These are phyloP conservation scores for Annulohypoxylon maeteangense DNA, from an alignment of 495 filamentous ascomycete species.

Conservation along the genomic window DNA sequence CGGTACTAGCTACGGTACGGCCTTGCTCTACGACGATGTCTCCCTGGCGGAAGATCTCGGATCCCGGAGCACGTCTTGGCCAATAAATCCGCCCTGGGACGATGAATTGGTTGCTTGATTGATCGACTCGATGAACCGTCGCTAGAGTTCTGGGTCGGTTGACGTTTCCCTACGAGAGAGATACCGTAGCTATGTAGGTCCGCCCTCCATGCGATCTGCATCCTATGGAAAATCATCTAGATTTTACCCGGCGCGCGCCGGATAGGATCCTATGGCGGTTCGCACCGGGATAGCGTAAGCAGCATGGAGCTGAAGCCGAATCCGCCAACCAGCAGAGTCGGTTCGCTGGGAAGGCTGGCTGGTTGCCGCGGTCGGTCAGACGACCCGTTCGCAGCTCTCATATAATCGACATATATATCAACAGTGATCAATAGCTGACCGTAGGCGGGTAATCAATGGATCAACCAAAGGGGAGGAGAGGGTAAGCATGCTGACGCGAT, in stretches of 20 bases:
- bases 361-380: constrained; percentile 36
- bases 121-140: constrained; percentile 38
- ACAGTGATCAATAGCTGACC: constrained; percentile 22
- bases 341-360: constrained; percentile 37
- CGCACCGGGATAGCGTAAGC: constrained; percentile 4
- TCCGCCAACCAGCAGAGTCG: constrained; percentile 31
- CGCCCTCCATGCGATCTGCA: constrained; percentile 37
- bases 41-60: constrained; percentile 43
- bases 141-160: constrained; percentile 15
- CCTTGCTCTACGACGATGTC: constrained; percentile 25
- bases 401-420: too few relatives aligned
- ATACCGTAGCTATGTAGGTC: constrained; percentile 1
- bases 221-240: constrained; percentile 42
- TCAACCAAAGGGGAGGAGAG: constrained; percentile 23
- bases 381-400: constrained; percentile 18
- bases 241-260: constrained; percentile 30
- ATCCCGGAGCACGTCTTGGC: constrained; percentile 39
- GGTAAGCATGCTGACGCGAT: constrained; percentile 36
- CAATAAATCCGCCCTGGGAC: constrained; percentile 28
- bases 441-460: constrained; percentile 17
- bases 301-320: constrained; percentile 34
- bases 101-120: constrained; percentile 38
- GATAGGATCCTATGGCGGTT: constrained; percentile 13
- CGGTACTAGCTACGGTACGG: neutral
- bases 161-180: constrained; percentile 8